A percentile compares a stretch with the other conserved stretches of the same genome.
These are phyloP conservation scores for Thozetella sp. DNA, from an alignment of 495 filamentous ascomycete genomes.

Conservation along the genomic window DNA sequence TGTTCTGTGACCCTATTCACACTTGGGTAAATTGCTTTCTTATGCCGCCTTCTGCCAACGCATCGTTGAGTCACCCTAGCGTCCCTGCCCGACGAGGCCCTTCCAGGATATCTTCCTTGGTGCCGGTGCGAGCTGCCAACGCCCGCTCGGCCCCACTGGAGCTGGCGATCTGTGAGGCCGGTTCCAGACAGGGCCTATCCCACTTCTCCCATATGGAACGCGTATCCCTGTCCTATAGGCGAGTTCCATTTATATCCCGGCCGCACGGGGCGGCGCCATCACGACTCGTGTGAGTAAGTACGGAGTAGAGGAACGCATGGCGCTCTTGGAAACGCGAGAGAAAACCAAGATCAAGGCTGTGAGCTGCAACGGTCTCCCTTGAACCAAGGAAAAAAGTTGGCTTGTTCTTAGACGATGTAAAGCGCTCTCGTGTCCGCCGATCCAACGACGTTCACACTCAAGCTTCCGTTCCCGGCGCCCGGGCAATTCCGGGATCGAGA, in stretches of 20 bases:
- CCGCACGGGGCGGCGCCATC: not conserved
- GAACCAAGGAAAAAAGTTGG: not conserved
- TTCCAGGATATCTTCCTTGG: not conserved
- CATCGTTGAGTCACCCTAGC: not conserved
- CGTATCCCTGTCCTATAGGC: conserved; percentile 14
- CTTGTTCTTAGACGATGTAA: not conserved
- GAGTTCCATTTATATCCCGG: conserved; percentile 11
- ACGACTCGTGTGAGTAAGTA: not conserved
- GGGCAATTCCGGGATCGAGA: not conserved
- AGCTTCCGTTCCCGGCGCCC: not conserved
- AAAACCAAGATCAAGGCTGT: not conserved
- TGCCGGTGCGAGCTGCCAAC: not conserved
- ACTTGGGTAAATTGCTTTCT: not conserved
- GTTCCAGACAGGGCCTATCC: not conserved
- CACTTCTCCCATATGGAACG: not conserved
- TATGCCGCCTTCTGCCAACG: not conserved
- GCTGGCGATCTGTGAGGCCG: not conserved
- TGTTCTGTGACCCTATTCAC: too few species aligned
- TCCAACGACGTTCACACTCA: conserved; percentile 1
- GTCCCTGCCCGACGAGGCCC: not conserved
- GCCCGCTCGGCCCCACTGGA: conserved; percentile 1
- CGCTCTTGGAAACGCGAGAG: not conserved
- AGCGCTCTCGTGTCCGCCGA: not conserved
- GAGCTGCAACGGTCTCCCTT: not conserved
- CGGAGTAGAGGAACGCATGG: too few species aligned